phyloP scores from a whole-genome alignment of 345 rosid species.

The Populus euphratica region DNA sequence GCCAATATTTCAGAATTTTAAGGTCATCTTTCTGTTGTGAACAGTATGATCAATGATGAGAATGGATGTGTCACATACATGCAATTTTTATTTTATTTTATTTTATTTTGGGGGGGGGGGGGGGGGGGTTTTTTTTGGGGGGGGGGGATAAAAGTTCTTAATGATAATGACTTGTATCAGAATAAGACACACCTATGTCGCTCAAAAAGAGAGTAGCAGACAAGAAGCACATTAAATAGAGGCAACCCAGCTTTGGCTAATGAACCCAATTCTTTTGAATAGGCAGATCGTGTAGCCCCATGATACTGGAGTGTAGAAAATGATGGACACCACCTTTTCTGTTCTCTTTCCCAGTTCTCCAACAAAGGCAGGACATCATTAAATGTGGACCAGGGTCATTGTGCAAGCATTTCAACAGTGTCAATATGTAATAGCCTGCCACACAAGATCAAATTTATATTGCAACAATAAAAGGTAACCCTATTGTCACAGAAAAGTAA shows the following conservation, averaged over 20 bases:
- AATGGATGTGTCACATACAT: background rate
- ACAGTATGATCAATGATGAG: conserved; percentile 43
- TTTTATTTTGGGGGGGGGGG: no score
- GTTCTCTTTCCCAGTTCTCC: conserved; percentile 99
- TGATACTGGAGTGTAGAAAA: conserved; percentile 84
- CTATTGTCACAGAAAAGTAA: background rate
- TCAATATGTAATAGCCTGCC: conserved; percentile 87
- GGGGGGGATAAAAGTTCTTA: conserved; percentile 1
- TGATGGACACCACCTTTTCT: conserved; percentile 96
- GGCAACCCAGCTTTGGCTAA: conserved; percentile 77
- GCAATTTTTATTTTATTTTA: background rate
- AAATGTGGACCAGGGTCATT: conserved; percentile 94
- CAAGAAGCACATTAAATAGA: conserved; percentile 89
- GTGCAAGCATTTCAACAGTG: conserved; percentile 65
- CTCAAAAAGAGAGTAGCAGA: conserved; percentile 93
- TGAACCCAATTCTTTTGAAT: conserved; percentile 73
- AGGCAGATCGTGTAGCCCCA: conserved; percentile 74
- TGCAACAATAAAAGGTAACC: background rate
- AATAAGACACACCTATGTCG: conserved; percentile 69
- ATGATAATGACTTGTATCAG: conserved; percentile 12
- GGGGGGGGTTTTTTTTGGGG: no score
- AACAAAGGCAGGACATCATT: conserved; percentile 94
- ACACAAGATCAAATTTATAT: conserved; percentile 17
- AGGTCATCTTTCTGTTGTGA: conserved; percentile 97
- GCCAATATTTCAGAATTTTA: conserved; percentile 80